Conservation (phyloP, 192 early-diverging fungal genomes). For the Linnemannia zychae region DNA sequence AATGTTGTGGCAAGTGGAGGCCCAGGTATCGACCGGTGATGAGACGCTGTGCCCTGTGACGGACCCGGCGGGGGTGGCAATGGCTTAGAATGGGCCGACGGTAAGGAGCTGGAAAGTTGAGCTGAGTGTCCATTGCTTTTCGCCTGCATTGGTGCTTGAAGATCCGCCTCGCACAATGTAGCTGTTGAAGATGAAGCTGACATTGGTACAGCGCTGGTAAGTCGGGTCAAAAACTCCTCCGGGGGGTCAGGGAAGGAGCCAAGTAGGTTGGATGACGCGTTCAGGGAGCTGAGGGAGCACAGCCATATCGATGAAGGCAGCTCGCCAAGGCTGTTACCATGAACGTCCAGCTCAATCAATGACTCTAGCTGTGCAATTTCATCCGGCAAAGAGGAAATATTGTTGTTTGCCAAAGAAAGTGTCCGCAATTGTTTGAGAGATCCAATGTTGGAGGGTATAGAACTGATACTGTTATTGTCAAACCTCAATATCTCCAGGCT, state of each 20-base stretch:
- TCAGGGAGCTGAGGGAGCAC: slow-evolving; percentile 78
- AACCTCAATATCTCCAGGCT: slow-evolving; percentile 72
- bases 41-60: background rate
- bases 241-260: slow-evolving; percentile 86
- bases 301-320: slow-evolving; percentile 85
- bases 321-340: slow-evolving; percentile 82
- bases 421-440: slow-evolving; percentile 65
- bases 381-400: slow-evolving; percentile 73
- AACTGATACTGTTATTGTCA: slow-evolving; percentile 80
- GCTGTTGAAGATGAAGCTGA: slow-evolving; percentile 14
- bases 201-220: background rate
- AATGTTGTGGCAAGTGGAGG: slow-evolving; percentile 71
- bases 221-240: background rate
- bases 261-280: slow-evolving; percentile 85
- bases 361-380: slow-evolving; percentile 76
- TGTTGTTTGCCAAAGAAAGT: slow-evolving; percentile 80
- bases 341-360: slow-evolving; percentile 76
- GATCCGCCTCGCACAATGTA: slow-evolving; percentile 7
- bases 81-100: slow-evolving; percentile 34
- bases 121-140: slow-evolving; percentile 59
- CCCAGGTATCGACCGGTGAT: slow-evolving; percentile 12
- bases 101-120: background rate
- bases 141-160: background rate
- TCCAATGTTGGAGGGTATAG: slow-evolving; percentile 72
- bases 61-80: slow-evolving; percentile 54